Conservation (phyloP, 768 basidiomycete genomes). For the Tylopilus plumbeoviolaceoides region DNA sequence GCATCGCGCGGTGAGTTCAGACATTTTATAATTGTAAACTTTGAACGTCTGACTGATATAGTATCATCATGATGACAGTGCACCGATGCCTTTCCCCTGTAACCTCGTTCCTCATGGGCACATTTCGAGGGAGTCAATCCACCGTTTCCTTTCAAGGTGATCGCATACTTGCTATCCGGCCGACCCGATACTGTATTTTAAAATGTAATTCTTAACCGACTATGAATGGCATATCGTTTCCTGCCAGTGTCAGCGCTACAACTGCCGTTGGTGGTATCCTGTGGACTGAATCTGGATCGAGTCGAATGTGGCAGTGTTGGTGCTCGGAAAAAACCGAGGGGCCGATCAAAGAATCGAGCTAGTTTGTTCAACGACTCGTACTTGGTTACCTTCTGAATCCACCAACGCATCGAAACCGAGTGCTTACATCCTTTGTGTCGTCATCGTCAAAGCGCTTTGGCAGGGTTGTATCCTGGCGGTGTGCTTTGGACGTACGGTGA, state of each 20-base stretch:
- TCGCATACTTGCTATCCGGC: slow-evolving; percentile 8
- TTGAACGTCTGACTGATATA: too few relatives aligned
- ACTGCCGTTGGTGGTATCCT: too few relatives aligned
- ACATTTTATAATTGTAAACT: too few relatives aligned
- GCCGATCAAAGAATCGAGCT: background rate
- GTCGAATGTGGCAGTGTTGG: too few relatives aligned
- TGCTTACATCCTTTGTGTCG: background rate
- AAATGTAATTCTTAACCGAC: too few relatives aligned
- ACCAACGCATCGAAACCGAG: background rate
- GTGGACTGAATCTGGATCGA: too few relatives aligned
- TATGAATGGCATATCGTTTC: background rate
- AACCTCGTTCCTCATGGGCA: background rate
- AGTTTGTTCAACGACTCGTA: background rate
- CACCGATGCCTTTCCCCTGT: background rate
- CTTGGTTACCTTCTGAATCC: background rate
- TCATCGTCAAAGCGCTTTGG: background rate
- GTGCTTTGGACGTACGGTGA: background rate
- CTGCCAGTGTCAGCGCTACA: background rate
- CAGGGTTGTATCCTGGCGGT: background rate
- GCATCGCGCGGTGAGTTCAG: background rate
- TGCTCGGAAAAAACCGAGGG: too few relatives aligned
- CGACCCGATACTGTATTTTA: too few relatives aligned
- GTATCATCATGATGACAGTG: background rate
- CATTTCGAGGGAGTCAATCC: background rate
- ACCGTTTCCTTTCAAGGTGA: background rate